Evolutionary conservation across 257 asterid species (phyloP).

Genomic region (Solanum rostratum): DNA sequence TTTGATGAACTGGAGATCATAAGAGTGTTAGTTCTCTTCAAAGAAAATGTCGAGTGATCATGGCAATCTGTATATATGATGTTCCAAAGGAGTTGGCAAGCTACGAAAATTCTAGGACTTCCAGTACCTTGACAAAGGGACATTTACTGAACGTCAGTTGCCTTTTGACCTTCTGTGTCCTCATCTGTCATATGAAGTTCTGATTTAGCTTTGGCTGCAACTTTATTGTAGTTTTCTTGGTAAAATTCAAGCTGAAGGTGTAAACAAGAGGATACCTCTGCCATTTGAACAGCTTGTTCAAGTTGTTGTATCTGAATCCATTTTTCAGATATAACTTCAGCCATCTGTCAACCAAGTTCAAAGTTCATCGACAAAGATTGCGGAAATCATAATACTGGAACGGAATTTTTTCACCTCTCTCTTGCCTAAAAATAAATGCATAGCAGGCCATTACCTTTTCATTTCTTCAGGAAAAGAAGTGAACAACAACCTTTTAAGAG

Average conservation of each 20-base stretch:
- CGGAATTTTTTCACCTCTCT: background rate
- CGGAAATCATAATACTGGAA: background rate
- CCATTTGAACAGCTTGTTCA: constrained; percentile 88
- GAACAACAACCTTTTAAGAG: background rate
- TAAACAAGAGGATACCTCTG: constrained; percentile 35
- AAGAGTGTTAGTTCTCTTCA: background rate
- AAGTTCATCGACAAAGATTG: background rate
- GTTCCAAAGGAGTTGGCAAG: background rate
- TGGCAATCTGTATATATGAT: background rate
- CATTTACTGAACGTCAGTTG: constrained; percentile 43
- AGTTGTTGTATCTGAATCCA: constrained; percentile 91
- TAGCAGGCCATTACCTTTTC: background rate
- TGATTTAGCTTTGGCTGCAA: background rate
- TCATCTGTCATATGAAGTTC: constrained; percentile 31
- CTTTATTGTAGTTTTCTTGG: background rate
- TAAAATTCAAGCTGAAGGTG: background rate
- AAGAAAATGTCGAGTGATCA: background rate
- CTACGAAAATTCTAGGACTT: background rate
- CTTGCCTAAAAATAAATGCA: background rate
- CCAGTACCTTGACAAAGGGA: constrained; percentile 57
- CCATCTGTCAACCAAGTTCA: constrained; percentile 22
- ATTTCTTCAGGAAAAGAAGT: background rate
- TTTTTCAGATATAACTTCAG: constrained; percentile 62
- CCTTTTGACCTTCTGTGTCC: constrained; percentile 33
- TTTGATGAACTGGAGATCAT: constrained; percentile 28